Conservation (phyloP, 75 land plant species). For the Picea sitchensis region DNA sequence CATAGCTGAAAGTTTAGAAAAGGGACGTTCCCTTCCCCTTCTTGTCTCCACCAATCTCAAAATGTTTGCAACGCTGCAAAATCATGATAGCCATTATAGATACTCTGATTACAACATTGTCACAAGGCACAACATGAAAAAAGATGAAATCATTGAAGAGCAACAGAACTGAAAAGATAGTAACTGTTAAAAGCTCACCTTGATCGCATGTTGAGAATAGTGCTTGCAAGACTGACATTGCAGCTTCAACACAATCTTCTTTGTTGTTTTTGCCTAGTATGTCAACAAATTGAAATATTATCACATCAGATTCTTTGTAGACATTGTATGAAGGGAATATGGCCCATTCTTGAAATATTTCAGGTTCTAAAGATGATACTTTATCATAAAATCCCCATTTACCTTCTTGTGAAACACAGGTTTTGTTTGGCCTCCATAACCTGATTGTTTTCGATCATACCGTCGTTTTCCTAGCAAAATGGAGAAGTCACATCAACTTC, state of each 20-base stretch:
- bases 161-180: too few species aligned
- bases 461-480: slow-evolving; percentile 50
- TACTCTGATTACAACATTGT: too few species aligned
- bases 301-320: too few species aligned
- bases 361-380: too few species aligned
- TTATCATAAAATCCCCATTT: neutral
- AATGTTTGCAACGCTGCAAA: slow-evolving; percentile 68
- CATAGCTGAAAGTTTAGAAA: slow-evolving; percentile 21
- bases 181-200: slow-evolving; percentile 14
- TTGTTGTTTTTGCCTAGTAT: slow-evolving; percentile 57
- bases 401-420: slow-evolving; percentile 84
- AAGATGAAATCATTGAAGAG: too few species aligned
- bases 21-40: slow-evolving; percentile 72
- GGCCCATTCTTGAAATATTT: too few species aligned
- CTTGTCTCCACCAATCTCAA: slow-evolving; percentile 75
- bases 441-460: slow-evolving; percentile 76
- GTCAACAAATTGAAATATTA: too few species aligned
- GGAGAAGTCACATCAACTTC: too few species aligned
- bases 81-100: neutral
- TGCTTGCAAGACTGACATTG: slow-evolving; percentile 67
- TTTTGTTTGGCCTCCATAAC: slow-evolving; percentile 81
- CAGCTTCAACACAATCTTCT: slow-evolving; percentile 61
- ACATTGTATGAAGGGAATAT: too few species aligned
- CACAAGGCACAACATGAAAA: too few species aligned
- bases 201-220: slow-evolving; percentile 50